These are phyloP conservation scores for Chrysoporthe cubensis DNA, from an alignment of 2,329 filamentous ascomycete genomes.

Conservation along the genomic window DNA sequence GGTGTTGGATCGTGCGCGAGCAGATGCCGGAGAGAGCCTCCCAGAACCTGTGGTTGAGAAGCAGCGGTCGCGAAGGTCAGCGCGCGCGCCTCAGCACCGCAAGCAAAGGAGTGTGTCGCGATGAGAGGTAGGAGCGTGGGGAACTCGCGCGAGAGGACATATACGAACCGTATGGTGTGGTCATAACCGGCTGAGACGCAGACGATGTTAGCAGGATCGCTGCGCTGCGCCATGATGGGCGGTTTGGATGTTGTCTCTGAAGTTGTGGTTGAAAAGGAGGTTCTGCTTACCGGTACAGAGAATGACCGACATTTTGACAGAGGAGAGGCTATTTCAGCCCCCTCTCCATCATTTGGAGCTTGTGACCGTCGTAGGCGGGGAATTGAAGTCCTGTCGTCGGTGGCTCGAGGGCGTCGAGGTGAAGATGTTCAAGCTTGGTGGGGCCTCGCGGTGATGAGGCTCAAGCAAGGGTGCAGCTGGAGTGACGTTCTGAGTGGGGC, in stretches of 20 bases:
- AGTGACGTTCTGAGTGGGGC: constrained; percentile 19
- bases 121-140: not conserved
- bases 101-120: not conserved
- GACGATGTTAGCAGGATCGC: constrained; percentile 29
- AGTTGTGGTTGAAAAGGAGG: constrained; percentile 2
- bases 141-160: not conserved
- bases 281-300: constrained; percentile 59
- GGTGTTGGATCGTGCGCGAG: constrained; percentile 95
- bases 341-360: constrained; percentile 27
- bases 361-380: constrained; percentile 11
- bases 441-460: constrained; percentile 16
- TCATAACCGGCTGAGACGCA: constrained; percentile 58
- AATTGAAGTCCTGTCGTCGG: not conserved
- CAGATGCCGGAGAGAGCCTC: constrained; percentile 97
- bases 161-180: constrained; percentile 61
- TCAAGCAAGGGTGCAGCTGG: constrained; percentile 18
- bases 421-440: constrained; percentile 18
- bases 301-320: constrained; percentile 60
- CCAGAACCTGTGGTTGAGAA: constrained; percentile 74
- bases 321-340: constrained; percentile 20
- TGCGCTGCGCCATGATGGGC: constrained; percentile 1
- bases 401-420: constrained; percentile 16
- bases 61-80: constrained; percentile 28
- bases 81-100: not conserved
- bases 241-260: not conserved